phyloP scores from a whole-genome alignment of 2,329 filamentous ascomycete genomes.

The Sporothrix humicola region DNA sequence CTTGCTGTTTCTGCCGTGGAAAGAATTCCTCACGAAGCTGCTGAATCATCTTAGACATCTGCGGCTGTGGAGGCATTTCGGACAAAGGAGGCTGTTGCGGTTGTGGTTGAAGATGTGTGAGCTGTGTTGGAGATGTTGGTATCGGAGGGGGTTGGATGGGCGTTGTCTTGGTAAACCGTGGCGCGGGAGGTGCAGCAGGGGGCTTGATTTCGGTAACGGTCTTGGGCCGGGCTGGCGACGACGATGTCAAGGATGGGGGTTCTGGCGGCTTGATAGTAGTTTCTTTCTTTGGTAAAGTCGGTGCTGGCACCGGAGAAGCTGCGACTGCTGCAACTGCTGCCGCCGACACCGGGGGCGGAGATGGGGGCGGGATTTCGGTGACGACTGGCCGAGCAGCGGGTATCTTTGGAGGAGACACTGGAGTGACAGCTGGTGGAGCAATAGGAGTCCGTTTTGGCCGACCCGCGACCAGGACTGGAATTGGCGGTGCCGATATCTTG shows the following conservation, averaged over 20 bases:
- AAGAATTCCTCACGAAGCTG: slow-evolving; percentile 10
- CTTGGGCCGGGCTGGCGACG: slow-evolving; percentile 19
- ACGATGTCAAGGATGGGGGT: background rate
- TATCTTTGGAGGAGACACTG: slow-evolving; percentile 21
- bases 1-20: slow-evolving; percentile 6
- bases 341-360: background rate
- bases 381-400: background rate
- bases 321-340: background rate
- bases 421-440: background rate
- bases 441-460: background rate
- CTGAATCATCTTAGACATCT: slow-evolving; percentile 42
- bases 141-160: slow-evolving; percentile 29
- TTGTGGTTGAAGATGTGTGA: background rate
- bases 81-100: background rate
- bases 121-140: background rate
- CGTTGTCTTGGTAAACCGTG: slow-evolving; percentile 14
- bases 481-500: slow-evolving; percentile 2
- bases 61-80: background rate
- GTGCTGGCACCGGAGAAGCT: background rate
- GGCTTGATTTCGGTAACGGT: slow-evolving; percentile 34
- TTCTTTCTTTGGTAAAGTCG: slow-evolving; percentile 23
- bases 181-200: slow-evolving; percentile 7
- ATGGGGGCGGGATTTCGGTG: background rate
- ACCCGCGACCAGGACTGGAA: background rate
- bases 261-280: slow-evolving; percentile 25